Conservation (phyloP, 192 early-diverging fungal genomes). For the Coemansia reversa region DNA sequence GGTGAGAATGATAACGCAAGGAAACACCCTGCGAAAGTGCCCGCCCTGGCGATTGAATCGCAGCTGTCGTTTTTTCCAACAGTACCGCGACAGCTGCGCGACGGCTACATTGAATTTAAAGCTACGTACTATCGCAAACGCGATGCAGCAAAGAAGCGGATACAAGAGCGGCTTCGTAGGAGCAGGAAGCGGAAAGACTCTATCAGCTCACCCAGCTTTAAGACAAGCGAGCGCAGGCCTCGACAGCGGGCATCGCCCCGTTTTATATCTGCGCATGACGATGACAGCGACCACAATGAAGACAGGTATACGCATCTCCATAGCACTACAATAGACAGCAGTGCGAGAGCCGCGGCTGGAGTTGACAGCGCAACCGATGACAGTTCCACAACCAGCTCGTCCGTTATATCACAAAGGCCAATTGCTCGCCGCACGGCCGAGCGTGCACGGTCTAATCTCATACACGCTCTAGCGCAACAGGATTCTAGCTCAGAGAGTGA, state of each 20-base stretch:
- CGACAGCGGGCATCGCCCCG: constrained; percentile 18
- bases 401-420: constrained; percentile 21
- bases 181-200: constrained; percentile 32
- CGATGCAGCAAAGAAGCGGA: constrained; percentile 44
- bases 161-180: constrained; percentile 43
- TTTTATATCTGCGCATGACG: background rate
- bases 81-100: constrained; percentile 51
- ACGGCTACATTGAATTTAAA: constrained; percentile 52
- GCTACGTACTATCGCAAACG: constrained; percentile 53
- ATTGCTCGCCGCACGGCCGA: constrained; percentile 9
- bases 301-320: background rate
- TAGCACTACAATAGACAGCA: background rate
- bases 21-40: background rate
- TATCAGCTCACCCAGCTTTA: constrained; percentile 19
- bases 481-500: constrained; percentile 44
- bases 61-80: constrained; percentile 55
- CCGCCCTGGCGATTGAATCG: constrained; percentile 21
- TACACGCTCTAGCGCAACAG: constrained; percentile 38
- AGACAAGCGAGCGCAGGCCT: constrained; percentile 31
- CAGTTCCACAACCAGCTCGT: constrained; percentile 45
- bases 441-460: constrained; percentile 27
- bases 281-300: constrained; percentile 14
- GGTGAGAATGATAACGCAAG: background rate
- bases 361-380: constrained; percentile 52
- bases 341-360: constrained; percentile 4